Evolutionary conservation across 208 protist species (phyloP).

Genomic region (Acanthamoeba polyphaga): DNA sequence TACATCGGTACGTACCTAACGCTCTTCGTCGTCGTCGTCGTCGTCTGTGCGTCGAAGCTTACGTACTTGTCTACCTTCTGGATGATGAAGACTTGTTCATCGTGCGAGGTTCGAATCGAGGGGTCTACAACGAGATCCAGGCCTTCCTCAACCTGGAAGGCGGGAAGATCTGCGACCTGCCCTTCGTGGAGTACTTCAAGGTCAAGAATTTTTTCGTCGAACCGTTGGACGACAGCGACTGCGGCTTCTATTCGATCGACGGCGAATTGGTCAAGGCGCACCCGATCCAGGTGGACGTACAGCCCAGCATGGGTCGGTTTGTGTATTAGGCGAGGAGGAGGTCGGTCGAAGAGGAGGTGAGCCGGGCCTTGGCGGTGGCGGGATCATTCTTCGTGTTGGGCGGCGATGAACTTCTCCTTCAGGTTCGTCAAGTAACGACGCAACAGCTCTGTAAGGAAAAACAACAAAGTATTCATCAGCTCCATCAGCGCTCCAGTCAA

Average conservation of each 20-base stretch:
- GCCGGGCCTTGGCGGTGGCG: background rate
- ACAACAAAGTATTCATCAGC: background rate
- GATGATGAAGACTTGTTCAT: conserved; percentile 34
- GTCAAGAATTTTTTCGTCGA: conserved; percentile 34
- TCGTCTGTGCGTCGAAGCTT: background rate
- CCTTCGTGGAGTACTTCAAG: conserved; percentile 70
- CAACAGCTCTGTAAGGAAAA: conserved; percentile 35
- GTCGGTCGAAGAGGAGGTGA: too few relatives aligned
- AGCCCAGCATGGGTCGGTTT: conserved; percentile 44
- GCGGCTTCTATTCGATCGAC: conserved; percentile 31
- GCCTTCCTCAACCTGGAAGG: conserved; percentile 46
- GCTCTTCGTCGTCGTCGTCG: background rate
- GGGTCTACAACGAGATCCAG: conserved; percentile 49
- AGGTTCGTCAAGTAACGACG: conserved; percentile 46
- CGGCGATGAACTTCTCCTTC: conserved; percentile 63
- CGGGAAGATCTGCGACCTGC: conserved; percentile 13
- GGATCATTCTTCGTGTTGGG: background rate
- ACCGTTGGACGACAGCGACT: conserved; percentile 40
- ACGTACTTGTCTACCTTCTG: background rate
- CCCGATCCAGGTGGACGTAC: conserved; percentile 2
- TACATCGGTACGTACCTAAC: background rate
- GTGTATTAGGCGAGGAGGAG: background rate
- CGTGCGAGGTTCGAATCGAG: conserved; percentile 35
- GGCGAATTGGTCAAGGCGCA: conserved; percentile 53
- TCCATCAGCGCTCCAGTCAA: too few relatives aligned